Evolutionary conservation across 2,329 filamentous ascomycete genomes (phyloP), one percentile per base, ranked within the genome.

Genomic region (Epichloe baconii): DNA sequence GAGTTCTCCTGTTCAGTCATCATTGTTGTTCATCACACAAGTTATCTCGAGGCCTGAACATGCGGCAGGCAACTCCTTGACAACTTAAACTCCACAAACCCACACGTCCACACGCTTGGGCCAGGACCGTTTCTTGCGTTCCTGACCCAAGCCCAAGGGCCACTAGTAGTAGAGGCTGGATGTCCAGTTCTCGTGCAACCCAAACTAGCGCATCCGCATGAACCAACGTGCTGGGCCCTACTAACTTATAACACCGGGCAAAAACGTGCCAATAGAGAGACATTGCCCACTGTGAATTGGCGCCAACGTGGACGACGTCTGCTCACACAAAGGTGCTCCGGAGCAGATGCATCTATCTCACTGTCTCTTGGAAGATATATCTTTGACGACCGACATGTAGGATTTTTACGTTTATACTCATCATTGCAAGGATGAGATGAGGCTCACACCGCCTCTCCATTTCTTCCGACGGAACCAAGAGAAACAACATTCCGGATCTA

Each of bases 171-270:
- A 44, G 48, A 31, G 40, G n/a, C 8, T 21, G n/a, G 41, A 45
- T 36, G 47, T 47, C 49, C 47, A 44, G 35, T 48, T 46, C n/a
- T 49, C 47, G 52, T 49, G 47, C 40, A 46, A 54, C 52, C 37
- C 19, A 47, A 50, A 46, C 49, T 54, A 54, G 52, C 49, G 52
- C 46, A 49, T 43, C 49, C 49, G 47, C 44, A 12, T 48, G 49
- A 54, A 52, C 52, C 52, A 52, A 44, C 31, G 19, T 26, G 50
- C 43, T 44, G 52, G 52, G 49, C 36, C 52, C 23, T 26, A 26
- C 44, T 52, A 49, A 26, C 26, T 26, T 26, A 26, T 26, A 26
- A 52, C 41, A 38, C 23, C 26, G 49, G 44, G 42, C 41, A 47
- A 49, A 50, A 43, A 50, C 46, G 47, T 47, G 52, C 52, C 52